Percentiles rank a stretch among this genome's conserved stretches.
Conservation (phyloP, 345 rosid species). For the Eucalyptus globulus region DNA sequence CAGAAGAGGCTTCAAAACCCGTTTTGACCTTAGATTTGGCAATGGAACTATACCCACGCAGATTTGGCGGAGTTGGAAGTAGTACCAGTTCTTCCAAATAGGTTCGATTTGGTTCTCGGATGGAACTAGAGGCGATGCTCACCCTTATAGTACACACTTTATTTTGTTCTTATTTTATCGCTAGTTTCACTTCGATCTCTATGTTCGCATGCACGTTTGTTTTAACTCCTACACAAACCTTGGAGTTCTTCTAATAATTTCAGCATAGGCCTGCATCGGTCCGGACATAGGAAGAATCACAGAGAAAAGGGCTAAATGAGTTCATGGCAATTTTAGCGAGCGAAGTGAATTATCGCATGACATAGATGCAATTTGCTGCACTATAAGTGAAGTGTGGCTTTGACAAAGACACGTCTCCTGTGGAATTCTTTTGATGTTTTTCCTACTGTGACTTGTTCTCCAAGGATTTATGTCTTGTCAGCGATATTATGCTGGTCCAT, state of each 20-base stretch:
- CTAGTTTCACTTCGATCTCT: background rate
- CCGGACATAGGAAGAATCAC: background rate
- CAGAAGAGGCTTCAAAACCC: background rate
- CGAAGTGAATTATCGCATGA: background rate
- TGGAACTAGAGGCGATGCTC: fast-evolving
- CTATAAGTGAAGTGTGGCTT: background rate
- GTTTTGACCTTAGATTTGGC: fast-evolving
- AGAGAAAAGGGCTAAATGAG: background rate
- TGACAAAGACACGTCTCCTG: background rate
- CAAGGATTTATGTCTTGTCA: background rate
- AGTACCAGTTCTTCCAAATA: background rate
- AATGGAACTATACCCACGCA: fast-evolving
- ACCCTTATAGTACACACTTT: background rate
- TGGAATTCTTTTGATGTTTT: background rate
- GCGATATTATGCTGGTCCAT: background rate
- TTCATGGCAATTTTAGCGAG: background rate
- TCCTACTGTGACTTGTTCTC: background rate
- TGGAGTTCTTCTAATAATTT: background rate
- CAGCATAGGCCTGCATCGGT: background rate
- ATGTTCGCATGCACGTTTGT: background rate
- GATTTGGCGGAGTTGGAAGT: fast-evolving
- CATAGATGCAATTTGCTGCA: background rate
- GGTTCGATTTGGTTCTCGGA: fast-evolving
- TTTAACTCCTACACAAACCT: background rate
- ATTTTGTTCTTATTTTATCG: background rate